Evolutionary conservation across 1,284 basidiomycete genomes (phyloP).

Genomic region (Crepidotus sp.): DNA sequence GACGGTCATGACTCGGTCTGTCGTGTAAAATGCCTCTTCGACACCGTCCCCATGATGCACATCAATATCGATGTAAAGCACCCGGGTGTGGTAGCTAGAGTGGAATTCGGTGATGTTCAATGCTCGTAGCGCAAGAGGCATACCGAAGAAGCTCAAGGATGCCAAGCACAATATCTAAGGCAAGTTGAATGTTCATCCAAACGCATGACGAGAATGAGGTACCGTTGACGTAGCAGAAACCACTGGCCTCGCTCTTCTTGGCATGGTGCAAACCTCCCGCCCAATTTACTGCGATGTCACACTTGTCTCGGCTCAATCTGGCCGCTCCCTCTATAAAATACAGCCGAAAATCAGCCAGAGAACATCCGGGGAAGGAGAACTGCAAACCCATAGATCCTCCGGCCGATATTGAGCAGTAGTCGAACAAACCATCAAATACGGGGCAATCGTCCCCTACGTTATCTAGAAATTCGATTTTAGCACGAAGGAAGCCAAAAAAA

Average conservation of each 20-base stretch:
- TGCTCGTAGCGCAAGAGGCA: constrained; percentile 16
- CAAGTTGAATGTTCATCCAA: not conserved
- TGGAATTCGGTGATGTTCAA: not conserved
- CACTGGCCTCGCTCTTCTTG: constrained; percentile 97
- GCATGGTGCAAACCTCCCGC: constrained; percentile 97
- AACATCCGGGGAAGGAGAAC: not conserved
- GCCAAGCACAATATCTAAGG: constrained; percentile 90
- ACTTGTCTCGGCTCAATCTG: constrained; percentile 90
- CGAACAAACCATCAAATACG: constrained; percentile 96
- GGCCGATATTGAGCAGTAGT: constrained; percentile 97
- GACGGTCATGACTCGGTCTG: constrained; percentile 97
- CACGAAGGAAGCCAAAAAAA: not conserved
- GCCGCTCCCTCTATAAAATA: constrained; percentile 81
- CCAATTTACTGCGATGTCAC: constrained; percentile 99
- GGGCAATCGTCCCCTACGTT: constrained; percentile 85
- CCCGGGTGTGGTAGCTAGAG: constrained; percentile 82
- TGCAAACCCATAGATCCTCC: constrained; percentile 93
- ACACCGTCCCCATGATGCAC: constrained; percentile 99
- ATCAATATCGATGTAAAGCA: constrained; percentile 98
- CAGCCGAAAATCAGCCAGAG: not conserved
- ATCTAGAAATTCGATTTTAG: constrained; percentile 24
- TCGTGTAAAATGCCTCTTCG: constrained; percentile 99
- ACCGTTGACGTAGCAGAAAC: constrained; percentile 99
- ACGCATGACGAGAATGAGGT: constrained; percentile 9
- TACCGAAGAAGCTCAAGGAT: constrained; percentile 89